Evolutionary conservation across 1,139 yeast species (phyloP), one percentile per base, ranked within the genome.

Genomic region (Geotrichum siamense): DNA sequence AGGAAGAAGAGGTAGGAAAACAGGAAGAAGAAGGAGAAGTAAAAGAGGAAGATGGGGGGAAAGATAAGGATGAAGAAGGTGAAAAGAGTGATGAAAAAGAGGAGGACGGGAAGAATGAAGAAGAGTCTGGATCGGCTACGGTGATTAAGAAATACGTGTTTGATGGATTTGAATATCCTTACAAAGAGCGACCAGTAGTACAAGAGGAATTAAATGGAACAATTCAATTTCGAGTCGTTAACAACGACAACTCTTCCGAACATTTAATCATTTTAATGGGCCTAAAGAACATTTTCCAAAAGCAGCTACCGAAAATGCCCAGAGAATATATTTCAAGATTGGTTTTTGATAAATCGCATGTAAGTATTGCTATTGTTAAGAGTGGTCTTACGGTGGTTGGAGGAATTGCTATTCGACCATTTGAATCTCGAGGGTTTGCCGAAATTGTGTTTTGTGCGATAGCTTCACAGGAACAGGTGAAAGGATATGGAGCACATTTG

Each of bases 381-480:
- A 85, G 84, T 55, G 96, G 96, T 10, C 65, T 91, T 53, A 85
- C 94, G 0, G 98, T 91, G 23, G 97, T 91, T 1, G 99, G 99
- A 31, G 99, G 99, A 2, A 89, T 91, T 44, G 93, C 99, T 0
- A 89, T 85, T 60, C 72, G 96, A 48, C 98, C 99, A 2, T 91
- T 91, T 64, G 84, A 86, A 58, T 78, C 79, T 45, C 75, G 96
- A 49, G 82, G 78, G 56, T 93, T 91, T 71, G 99, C 98, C 1
- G 99, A 91, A 64, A 91, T 91, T 67, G 99, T 93, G 20, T 91
- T 91, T 58, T 91, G 96, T 73, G 99, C 99, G 22, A 91, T 91
- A 47, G 82, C 94, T 33, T 86, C 96, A 2, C 86, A 96, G 0
- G 98, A 91, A 61, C 99, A 91, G 67, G 98, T 93, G 21, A 70